A percentile compares a stretch with the other conserved stretches of the same genome.
phyloP scores from a whole-genome alignment of 2,329 filamentous ascomycete species.

The Penicillium decumbens region DNA sequence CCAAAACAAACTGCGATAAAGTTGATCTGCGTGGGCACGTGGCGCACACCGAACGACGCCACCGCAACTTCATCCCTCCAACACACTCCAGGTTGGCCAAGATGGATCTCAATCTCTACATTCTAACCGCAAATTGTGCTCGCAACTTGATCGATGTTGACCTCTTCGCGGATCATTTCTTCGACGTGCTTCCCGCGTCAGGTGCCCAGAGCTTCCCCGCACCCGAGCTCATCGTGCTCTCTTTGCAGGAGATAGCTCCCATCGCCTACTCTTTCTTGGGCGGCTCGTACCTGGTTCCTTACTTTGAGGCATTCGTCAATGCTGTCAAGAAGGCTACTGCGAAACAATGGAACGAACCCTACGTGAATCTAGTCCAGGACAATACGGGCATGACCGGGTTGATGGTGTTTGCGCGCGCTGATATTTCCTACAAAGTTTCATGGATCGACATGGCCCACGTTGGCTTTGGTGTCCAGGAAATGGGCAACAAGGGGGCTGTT shows the following conservation, averaged over 20 bases:
- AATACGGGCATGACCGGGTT: slow-evolving; percentile 88
- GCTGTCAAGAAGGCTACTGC: slow-evolving; percentile 66
- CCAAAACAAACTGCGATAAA: slow-evolving; percentile 1
- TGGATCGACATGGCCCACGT: slow-evolving; percentile 73
- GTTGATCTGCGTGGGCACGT: slow-evolving; percentile 10
- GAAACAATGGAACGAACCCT: slow-evolving; percentile 48
- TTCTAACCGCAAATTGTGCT: slow-evolving; percentile 87
- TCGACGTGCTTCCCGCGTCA: slow-evolving; percentile 50
- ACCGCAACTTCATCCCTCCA: slow-evolving; percentile 8
- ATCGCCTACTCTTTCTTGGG: slow-evolving; percentile 81
- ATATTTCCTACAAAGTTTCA: slow-evolving; percentile 54
- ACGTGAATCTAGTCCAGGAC: slow-evolving; percentile 64
- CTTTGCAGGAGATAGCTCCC: slow-evolving; percentile 83
- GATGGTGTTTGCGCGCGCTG: slow-evolving; percentile 71
- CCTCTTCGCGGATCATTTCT: slow-evolving; percentile 67
- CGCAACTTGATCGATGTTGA: slow-evolving; percentile 65
- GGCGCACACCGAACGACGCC: slow-evolving; percentile 15
- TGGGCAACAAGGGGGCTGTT: slow-evolving; percentile 94
- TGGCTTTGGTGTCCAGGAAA: slow-evolving; percentile 77
- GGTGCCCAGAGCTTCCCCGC: slow-evolving; percentile 49
- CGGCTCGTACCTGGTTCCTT: slow-evolving; percentile 69
- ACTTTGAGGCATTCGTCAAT: slow-evolving; percentile 66
- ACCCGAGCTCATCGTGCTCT: slow-evolving; percentile 61
- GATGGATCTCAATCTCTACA: slow-evolving; percentile 62
- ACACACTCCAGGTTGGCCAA: slow-evolving; percentile 1